Evolutionary conservation across 805 yeast species (phyloP), one percentile per base, ranked within the genome.

Genomic region (Starmerella etchellsii): DNA sequence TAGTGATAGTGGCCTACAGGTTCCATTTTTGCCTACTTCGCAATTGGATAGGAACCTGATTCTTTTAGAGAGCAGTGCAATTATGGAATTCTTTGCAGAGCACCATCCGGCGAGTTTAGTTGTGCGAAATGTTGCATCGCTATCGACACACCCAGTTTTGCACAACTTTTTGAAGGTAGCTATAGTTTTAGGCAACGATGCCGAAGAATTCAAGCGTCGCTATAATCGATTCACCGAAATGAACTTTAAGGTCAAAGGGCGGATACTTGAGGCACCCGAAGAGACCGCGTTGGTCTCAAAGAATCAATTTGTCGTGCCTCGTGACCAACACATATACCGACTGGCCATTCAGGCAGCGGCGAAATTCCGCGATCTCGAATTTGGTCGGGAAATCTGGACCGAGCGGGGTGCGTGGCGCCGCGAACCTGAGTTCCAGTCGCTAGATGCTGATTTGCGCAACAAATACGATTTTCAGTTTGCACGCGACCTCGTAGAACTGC

Each of bases 341-440:
- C 62, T 76, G 23, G 76, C 81, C 8, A 61, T 83, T 52, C 66
- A 70, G 42, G 88, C 88, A 1, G 81, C 88, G 1, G 68, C 69
- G 11, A 63, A 65, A 35, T 71, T 71, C 53, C 65, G 67, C 30
- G 70, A 77, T 51, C 57, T 68, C 31, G 65, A 64, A 0, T 72
- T 79, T 54, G 87, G 85, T 3, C 74, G 74, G 41, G 58, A 61
- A 21, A 64, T 81, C 1, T 85, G 95, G 94, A 58, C 61, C 2
- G 94, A 81, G 53, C 71, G 96, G 52, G 95, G 95, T 2, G 46
- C 56, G 19, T 84, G 69, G 60, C 66, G 95, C 38, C 73, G 72
- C 43, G 67, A 81, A 5, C 7, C n/a, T 4, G 37, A 23, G 2
- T 85, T 80, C 64, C 70, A 65, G 38, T 28, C 42, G 0, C 53